These are phyloP conservation scores for Cerrena zonata DNA, from an alignment of 1,284 basidiomycete genomes.

Conservation along the genomic window DNA sequence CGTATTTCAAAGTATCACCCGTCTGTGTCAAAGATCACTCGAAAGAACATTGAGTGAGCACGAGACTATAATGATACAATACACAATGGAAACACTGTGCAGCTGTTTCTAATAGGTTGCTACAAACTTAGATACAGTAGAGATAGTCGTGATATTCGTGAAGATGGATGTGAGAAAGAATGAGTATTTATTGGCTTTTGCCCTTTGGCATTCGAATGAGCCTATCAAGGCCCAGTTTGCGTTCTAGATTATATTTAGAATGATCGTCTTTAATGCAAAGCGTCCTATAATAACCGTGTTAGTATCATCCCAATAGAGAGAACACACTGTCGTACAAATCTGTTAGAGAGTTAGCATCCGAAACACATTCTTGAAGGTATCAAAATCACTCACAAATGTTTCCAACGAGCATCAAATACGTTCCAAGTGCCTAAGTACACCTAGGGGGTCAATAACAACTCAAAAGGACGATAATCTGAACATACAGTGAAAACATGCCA, in stretches of 20 bases:
- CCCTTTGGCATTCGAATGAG: background rate
- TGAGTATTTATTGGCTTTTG: background rate
- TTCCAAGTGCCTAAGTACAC: conserved; percentile 43
- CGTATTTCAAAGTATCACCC: no score
- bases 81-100: no score
- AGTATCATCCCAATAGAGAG: background rate
- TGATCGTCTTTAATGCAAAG: conserved; percentile 4
- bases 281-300: background rate
- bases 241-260: background rate
- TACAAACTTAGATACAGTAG: no score
- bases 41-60: no score
- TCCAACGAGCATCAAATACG: conserved; percentile 56
- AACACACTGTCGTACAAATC: conserved; percentile 1
- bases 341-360: background rate
- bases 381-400: conserved; percentile 46
- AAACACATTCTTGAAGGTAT: background rate
- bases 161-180: background rate
- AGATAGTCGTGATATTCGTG: no score
- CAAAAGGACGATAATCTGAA: background rate
- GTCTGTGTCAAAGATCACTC: no score
- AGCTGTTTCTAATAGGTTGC: no score
- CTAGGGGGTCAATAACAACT: background rate
- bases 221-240: background rate
- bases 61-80: no score
- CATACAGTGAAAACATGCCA: conserved; percentile 65